Evolutionary conservation across 768 basidiomycete genomes (phyloP).

Genomic region (Rhodotorula sphaerocarpa): DNA sequence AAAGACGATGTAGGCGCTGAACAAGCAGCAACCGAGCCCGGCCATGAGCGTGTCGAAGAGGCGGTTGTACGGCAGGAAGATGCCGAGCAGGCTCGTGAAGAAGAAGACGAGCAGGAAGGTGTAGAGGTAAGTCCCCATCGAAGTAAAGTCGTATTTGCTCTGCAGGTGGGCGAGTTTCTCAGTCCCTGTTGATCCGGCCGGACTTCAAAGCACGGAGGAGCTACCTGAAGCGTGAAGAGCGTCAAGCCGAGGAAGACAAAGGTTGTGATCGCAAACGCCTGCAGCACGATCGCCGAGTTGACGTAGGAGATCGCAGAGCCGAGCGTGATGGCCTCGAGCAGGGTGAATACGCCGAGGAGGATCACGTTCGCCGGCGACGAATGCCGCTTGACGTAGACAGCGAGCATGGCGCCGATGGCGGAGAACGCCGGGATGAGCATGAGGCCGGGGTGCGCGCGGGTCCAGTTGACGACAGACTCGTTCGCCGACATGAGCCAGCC

Average conservation of each 20-base stretch:
- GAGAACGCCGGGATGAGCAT: constrained; percentile 41
- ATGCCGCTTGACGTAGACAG: constrained; percentile 88
- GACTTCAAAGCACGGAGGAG: constrained; percentile 19
- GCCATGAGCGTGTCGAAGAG: constrained; percentile 62
- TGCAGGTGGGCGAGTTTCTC: constrained; percentile 40
- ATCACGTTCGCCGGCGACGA: constrained; percentile 79
- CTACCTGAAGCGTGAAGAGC: constrained; percentile 82
- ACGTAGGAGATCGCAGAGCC: constrained; percentile 75
- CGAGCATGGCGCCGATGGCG: constrained; percentile 60
- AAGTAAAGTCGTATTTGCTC: constrained; percentile 76
- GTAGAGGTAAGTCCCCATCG: constrained; percentile 84
- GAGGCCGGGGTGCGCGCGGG: constrained; percentile 23
- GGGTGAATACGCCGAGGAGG: constrained; percentile 74
- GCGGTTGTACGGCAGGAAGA: constrained; percentile 77
- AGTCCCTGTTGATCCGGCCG: neutral
- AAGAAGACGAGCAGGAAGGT: constrained; percentile 49
- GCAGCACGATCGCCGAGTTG: constrained; percentile 60
- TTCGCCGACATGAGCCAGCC: constrained; percentile 52
- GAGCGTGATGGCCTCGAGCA: constrained; percentile 80
- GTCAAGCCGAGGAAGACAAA: constrained; percentile 91
- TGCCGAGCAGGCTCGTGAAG: constrained; percentile 51
- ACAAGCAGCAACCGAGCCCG: constrained; percentile 27
- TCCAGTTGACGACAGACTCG: constrained; percentile 50
- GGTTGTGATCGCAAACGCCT: constrained; percentile 82
- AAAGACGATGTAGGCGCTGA: constrained; percentile 23